phyloP scores from a whole-genome alignment of 225 moss, liverwort and hornwort species.

The Anthoceros angustus region DNA sequence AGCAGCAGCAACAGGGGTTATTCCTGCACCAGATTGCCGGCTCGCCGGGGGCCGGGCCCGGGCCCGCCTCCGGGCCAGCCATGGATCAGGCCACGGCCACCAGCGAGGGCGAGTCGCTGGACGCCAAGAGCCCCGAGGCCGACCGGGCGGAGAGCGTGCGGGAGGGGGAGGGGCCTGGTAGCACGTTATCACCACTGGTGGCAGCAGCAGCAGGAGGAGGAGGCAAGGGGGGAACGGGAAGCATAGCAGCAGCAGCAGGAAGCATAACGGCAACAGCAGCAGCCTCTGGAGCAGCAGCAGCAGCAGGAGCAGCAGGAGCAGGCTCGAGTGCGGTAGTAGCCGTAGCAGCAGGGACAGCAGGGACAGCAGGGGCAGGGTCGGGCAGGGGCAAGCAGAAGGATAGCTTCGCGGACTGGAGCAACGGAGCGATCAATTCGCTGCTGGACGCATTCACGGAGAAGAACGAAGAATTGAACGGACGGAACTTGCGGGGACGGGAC shows the following conservation, averaged over 20 bases:
- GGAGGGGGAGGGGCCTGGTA: not conserved
- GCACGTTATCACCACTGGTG: no score
- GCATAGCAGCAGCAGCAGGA: not conserved
- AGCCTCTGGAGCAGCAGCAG: not conserved
- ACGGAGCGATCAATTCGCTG: not conserved
- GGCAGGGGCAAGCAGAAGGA: slow-evolving; percentile 2
- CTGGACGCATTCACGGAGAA: slow-evolving; percentile 1
- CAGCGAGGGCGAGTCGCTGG: not conserved
- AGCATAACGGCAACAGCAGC: not conserved
- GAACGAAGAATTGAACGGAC: slow-evolving; percentile 4
- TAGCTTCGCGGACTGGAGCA: slow-evolving; percentile 4
- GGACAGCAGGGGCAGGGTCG: not conserved
- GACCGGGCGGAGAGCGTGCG: not conserved
- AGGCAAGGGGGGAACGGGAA: not conserved
- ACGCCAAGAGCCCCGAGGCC: not conserved
- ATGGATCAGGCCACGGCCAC: not conserved
- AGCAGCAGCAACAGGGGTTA: not conserved
- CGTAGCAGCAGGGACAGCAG: not conserved
- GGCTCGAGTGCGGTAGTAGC: not conserved
- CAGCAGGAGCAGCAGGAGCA: not conserved
- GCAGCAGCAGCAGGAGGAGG: not conserved
- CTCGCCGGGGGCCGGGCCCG: not conserved
- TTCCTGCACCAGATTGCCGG: not conserved
- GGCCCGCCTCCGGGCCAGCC: not conserved
- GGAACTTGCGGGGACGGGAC: not conserved